These are phyloP conservation scores for Penicillium olsonii DNA, from an alignment of 2,329 filamentous ascomycete genomes.

Conservation along the genomic window DNA sequence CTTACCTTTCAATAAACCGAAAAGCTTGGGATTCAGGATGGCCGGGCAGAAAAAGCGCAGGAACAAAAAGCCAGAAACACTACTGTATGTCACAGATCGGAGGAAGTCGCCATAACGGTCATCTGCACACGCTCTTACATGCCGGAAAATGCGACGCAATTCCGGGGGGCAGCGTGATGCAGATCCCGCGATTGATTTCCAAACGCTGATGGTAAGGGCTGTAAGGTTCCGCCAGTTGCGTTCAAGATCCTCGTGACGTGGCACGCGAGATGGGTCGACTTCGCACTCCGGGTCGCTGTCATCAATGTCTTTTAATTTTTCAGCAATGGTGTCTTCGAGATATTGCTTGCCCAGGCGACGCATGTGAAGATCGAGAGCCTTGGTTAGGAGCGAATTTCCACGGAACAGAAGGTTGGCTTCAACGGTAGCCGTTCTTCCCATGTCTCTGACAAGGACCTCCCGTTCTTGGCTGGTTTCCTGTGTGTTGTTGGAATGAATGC, in stretches of 20 bases:
- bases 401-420: conserved; percentile 95
- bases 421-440: conserved; percentile 64
- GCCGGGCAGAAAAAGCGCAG: conserved; percentile 93
- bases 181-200: conserved; percentile 79
- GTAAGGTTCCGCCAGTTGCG: conserved; percentile 81
- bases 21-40: conserved; percentile 93
- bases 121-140: conserved; percentile 87
- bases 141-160: conserved; percentile 81
- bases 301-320: conserved; percentile 86
- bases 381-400: conserved; percentile 90
- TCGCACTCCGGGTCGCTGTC: conserved; percentile 90
- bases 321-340: conserved; percentile 80
- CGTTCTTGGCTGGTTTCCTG: conserved; percentile 57
- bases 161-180: conserved; percentile 75
- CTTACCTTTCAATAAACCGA: conserved; percentile 74
- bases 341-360: conserved; percentile 90
- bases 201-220: conserved; percentile 75
- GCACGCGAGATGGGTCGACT: conserved; percentile 82
- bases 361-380: conserved; percentile 94
- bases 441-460: conserved; percentile 63
- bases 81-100: conserved; percentile 86
- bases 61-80: conserved; percentile 92
- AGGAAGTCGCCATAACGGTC: conserved; percentile 93
- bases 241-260: conserved; percentile 68
- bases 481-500: conserved; percentile 62